Base-by-base conservation (phyloP, 2,329 filamentous ascomycete species). In the Phoma sp. region DNA sequence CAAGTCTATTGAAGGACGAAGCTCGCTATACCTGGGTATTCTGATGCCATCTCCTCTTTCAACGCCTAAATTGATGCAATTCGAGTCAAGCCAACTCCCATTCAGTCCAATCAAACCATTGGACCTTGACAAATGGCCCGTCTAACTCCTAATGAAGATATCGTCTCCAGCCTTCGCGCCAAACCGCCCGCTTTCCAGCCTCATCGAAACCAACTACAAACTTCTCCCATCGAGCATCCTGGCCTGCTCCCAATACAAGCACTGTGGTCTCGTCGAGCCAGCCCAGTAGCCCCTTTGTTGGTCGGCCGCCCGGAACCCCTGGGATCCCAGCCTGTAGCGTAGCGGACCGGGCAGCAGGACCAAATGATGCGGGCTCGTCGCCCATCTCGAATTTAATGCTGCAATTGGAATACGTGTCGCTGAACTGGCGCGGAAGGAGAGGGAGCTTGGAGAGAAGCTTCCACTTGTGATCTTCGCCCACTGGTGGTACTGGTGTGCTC, bases 361-460 rank as follows among this genome's bases (percentile, higher is more conserved):
- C 66, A 61, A 67, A 70, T 13, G 50, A 53, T 2, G 64, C 51
- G 7, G 82, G 78, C 66, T 96, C 91, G 29, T 95, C 89, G 3
- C 90, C 91, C 33, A 91, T 88, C 65, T 95, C 89, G 65, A 98
- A 98, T 30, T 88, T 86, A 3, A 86, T 84, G 36, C 87, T 91
- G 4, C 90, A 84, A 66, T 93, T 93, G 0, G 91, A 96, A 72
- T 97, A 96, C 7, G 89, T 83, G 62, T 98, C 95, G 1, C 90
- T 93, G 71, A 98, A 96, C 27, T 95, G 83, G 37, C 90, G 86
- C 1, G 95, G 95, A 62, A 97, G 85, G 50, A 96, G 79, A 0
- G 93, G 93, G 6, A 97, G 84, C 67, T 88, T 93, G 58, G 90
- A 87, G 4, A 97, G 78, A 41, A 96, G 83, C 1, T 91, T 92